Percentiles rank a stretch among this genome's conserved stretches.
These are phyloP conservation scores for Trichoderma sp. DNA, from an alignment of 2,329 filamentous ascomycete genomes.

Conservation along the genomic window DNA sequence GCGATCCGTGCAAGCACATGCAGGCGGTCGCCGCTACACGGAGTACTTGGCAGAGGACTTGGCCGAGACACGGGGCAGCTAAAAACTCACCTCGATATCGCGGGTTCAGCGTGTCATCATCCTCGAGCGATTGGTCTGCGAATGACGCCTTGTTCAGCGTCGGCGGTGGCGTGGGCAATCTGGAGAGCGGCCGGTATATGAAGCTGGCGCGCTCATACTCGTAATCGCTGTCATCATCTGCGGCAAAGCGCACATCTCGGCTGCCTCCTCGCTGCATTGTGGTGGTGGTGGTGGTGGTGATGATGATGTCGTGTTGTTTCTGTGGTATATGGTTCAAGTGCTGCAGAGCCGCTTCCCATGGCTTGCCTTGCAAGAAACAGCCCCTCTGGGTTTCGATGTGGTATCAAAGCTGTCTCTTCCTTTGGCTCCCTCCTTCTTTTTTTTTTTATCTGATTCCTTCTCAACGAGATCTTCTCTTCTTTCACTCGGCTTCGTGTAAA, in stretches of 20 bases:
- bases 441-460: neutral
- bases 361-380: slow-evolving; percentile 1
- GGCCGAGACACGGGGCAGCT: neutral
- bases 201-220: slow-evolving; percentile 58
- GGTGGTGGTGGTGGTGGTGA: neutral
- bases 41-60: neutral
- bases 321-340: neutral
- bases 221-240: slow-evolving; percentile 27
- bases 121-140: slow-evolving; percentile 48
- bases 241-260: slow-evolving; percentile 24
- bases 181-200: slow-evolving; percentile 67
- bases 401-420: neutral
- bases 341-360: slow-evolving; percentile 19
- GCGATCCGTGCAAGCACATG: slow-evolving; percentile 5
- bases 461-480: neutral
- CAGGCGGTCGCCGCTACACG: neutral
- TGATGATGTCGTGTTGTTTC: neutral
- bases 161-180: slow-evolving; percentile 66
- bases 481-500: neutral
- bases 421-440: neutral
- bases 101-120: slow-evolving; percentile 47
- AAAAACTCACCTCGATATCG: slow-evolving; percentile 42
- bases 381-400: neutral
- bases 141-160: slow-evolving; percentile 51
- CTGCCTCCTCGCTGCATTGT: slow-evolving; percentile 23